Percentiles rank a stretch among this genome's conserved stretches.
phyloP scores from a whole-genome alignment of 192 early-diverging fungal genomes.

The Blastocladiella britannica region DNA sequence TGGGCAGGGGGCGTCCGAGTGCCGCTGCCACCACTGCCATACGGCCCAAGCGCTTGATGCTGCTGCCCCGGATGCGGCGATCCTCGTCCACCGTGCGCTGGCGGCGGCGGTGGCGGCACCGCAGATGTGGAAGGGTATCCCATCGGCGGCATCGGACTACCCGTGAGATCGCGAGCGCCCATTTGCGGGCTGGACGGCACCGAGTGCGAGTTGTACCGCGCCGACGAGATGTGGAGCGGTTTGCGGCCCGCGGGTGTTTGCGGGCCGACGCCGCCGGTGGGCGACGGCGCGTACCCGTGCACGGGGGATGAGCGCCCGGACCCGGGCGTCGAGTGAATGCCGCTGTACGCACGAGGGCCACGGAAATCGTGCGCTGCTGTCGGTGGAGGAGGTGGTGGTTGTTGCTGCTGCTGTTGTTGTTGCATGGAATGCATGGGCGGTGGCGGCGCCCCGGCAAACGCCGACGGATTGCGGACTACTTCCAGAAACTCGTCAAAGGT shows the following conservation, averaged over 20 bases:
- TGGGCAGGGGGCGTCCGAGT: neutral
- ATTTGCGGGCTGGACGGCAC: too few relatives aligned
- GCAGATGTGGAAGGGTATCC: constrained; percentile 3
- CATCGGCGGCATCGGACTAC: neutral
- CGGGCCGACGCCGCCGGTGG: constrained; percentile 2
- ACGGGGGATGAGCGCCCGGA: too few relatives aligned
- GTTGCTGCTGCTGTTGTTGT: neutral
- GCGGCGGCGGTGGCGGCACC: constrained; percentile 8
- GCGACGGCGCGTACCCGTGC: constrained; percentile 6
- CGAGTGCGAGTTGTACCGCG: too few relatives aligned
- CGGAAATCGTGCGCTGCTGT: constrained; percentile 10
- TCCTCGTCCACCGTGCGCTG: constrained; percentile 13
- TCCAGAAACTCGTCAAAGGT: neutral
- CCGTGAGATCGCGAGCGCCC: too few relatives aligned
- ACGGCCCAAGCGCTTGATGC: constrained; percentile 5
- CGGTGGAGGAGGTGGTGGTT: neutral
- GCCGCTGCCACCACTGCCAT: constrained; percentile 2
- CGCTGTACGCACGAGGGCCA: constrained; percentile 13
- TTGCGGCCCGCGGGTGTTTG: neutral
- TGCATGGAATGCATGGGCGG: neutral
- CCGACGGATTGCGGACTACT: neutral
- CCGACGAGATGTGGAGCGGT: neutral
- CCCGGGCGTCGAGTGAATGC: too few relatives aligned
- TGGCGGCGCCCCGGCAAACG: neutral
- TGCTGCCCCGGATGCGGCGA: constrained; percentile 2